Evolutionary conservation across 2,329 filamentous ascomycete species (phyloP), one percentile per base, ranked within the genome.

Genomic region (Whalleya microplaca): DNA sequence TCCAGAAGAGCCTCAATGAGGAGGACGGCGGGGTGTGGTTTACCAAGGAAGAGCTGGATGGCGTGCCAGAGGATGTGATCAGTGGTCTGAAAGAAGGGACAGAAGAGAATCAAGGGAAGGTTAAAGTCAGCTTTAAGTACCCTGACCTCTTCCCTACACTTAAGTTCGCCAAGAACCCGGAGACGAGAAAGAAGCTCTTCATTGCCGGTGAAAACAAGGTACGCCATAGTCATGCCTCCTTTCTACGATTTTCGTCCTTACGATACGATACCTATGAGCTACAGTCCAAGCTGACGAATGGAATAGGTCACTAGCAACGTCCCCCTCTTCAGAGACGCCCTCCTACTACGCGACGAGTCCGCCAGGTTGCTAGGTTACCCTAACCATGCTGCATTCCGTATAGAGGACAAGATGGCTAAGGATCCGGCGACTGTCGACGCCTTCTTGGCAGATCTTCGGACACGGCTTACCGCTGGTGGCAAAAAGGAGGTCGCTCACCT

Each of bases 341-440:
- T 95, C 49, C 74, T 87, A 10, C 83, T 94, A 21, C 86, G 91
- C 9, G 90, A 94, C 65, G 90, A 94, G 72, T 88, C 86, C 18
- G 91, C 91, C 12, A 84, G 89, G 49, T 80, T 94, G 46, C 80
- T 94, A 1, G 90, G 90, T 12, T 95, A 92, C 72, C 81, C 84
- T 5, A 86, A 92, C 69, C 89, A 94, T 70, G 91, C 91, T 18
- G 83, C 86, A 46, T 87, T 92, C 72, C 79, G 84, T 45, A 88
- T 95, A 41, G 89, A 92, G 68, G 86, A 91, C 67, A 94, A 92
- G 81, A 95, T 95, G 91, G 90, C 90, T 45, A 92, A 93, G 79
- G 86, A 82, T 1, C 82, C 89, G 1, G 81, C 85, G 68, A 89
- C 84, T 0, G 90, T 95, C 10, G 82, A 88, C 61, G 82, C 85